These are phyloP conservation scores for Coffea eugenioides DNA, from an alignment of 257 asterid species.

Conservation along the genomic window DNA sequence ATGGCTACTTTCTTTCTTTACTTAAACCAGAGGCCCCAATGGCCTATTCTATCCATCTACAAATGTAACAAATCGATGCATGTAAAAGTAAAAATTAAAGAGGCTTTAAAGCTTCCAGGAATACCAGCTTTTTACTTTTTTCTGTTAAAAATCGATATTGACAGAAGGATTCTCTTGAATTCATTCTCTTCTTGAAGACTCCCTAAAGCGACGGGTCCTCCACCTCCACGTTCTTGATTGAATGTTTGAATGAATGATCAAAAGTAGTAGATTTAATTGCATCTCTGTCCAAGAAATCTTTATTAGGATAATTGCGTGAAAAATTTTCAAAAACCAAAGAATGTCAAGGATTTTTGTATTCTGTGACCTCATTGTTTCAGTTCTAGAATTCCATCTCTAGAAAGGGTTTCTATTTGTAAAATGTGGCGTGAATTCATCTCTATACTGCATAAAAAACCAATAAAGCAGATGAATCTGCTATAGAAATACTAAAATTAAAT, in stretches of 20 bases:
- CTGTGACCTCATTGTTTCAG: too few species aligned
- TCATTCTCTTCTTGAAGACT: not conserved
- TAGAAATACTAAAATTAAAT: too few species aligned
- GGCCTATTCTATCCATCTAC: not conserved
- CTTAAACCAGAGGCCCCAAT: not conserved
- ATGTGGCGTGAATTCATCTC: too few species aligned
- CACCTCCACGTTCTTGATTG: not conserved
- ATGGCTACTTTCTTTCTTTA: not conserved
- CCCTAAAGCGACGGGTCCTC: conserved; percentile 2
- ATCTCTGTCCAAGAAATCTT: not conserved
- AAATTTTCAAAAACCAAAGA: too few species aligned
- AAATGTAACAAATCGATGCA: not conserved
- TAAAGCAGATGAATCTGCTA: too few species aligned
- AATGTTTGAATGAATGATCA: too few species aligned
- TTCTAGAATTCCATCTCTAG: too few species aligned
- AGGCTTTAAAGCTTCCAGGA: not conserved
- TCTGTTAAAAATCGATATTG: not conserved
- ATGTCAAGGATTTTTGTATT: too few species aligned
- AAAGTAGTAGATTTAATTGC: not conserved
- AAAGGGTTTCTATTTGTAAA: too few species aligned
- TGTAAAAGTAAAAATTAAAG: too few species aligned
- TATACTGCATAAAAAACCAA: too few species aligned
- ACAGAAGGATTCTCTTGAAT: not conserved
- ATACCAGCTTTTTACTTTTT: not conserved
- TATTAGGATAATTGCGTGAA: too few species aligned